Conservation (phyloP, 768 basidiomycete species). For the Boletus sp. region DNA sequence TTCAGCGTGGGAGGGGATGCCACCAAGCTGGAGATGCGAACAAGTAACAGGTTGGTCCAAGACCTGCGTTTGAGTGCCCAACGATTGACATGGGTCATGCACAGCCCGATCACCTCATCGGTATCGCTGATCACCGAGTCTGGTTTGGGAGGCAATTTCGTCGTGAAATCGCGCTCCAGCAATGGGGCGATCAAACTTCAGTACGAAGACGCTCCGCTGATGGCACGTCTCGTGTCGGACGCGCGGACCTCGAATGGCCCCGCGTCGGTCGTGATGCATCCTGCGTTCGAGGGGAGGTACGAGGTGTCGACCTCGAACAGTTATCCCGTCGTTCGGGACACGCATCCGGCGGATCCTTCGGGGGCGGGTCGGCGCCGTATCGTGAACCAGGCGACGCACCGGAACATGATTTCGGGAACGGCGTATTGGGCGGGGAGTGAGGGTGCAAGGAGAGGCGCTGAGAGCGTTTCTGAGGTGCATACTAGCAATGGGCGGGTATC, state of each 20-base stretch:
- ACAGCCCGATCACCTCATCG: conserved; percentile 18
- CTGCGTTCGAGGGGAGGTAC: conserved; percentile 41
- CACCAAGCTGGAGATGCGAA: conserved; percentile 17
- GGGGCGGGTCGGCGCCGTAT: conserved; percentile 30
- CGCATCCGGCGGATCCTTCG: conserved; percentile 26
- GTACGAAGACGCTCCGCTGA: conserved; percentile 30
- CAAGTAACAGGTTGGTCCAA: conserved; percentile 21
- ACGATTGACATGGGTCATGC: neutral
- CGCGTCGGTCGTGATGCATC: conserved; percentile 28
- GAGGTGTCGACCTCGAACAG: conserved; percentile 27
- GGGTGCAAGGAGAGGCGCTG: neutral
- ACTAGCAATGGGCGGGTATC: conserved; percentile 25
- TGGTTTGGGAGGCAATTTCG: conserved; percentile 27
- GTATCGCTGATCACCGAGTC: conserved; percentile 29
- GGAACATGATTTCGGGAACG: conserved; percentile 4
- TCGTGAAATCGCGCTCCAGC: conserved; percentile 30
- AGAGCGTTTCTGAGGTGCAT: conserved; percentile 7
- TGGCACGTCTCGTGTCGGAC: conserved; percentile 30
- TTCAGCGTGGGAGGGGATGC: neutral
- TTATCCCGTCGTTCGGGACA: conserved; percentile 4
- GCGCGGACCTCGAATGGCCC: conserved; percentile 34
- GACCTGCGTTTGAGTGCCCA: neutral
- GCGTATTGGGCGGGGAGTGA: conserved; percentile 14
- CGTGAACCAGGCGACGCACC: conserved; percentile 3
- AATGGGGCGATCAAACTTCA: conserved; percentile 31